These are phyloP conservation scores for Castanea sativa DNA, from an alignment of 306 rosid genomes.

Conservation along the genomic window DNA sequence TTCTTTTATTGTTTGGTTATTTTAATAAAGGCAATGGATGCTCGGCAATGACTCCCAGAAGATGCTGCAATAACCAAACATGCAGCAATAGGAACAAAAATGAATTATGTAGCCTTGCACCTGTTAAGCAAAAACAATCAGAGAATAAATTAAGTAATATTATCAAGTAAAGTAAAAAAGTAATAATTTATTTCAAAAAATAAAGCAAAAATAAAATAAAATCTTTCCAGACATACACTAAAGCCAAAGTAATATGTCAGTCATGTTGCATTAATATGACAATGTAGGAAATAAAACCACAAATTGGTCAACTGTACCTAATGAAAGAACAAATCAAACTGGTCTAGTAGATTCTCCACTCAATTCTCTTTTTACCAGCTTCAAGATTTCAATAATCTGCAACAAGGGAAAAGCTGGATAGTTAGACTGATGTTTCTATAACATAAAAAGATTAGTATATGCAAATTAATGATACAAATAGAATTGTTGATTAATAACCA, in stretches of 20 bases:
- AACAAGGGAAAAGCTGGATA: constrained; percentile 11
- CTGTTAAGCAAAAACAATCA: constrained; percentile 7
- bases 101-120: constrained; percentile 11
- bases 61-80: constrained; percentile 8
- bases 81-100: background rate
- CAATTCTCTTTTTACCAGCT: constrained; percentile 76
- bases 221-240: too few relatives aligned
- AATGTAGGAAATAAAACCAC: background rate
- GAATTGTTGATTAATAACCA: background rate
- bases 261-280: too few relatives aligned
- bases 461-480: background rate
- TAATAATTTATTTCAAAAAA: background rate
- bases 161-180: background rate
- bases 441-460: background rate
- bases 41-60: constrained; percentile 11
- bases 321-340: constrained; percentile 27
- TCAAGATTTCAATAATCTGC: constrained; percentile 74
- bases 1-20: constrained; percentile 22
- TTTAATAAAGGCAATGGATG: constrained; percentile 11
- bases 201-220: background rate
- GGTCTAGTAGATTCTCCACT: constrained; percentile 36
- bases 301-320: constrained; percentile 38
- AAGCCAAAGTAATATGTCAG: too few relatives aligned
- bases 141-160: constrained; percentile 4
- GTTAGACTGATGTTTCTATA: constrained; percentile 2